These are phyloP conservation scores for Carnegiea gigantea DNA, from an alignment of 179 eudicot genomes.

Conservation along the genomic window DNA sequence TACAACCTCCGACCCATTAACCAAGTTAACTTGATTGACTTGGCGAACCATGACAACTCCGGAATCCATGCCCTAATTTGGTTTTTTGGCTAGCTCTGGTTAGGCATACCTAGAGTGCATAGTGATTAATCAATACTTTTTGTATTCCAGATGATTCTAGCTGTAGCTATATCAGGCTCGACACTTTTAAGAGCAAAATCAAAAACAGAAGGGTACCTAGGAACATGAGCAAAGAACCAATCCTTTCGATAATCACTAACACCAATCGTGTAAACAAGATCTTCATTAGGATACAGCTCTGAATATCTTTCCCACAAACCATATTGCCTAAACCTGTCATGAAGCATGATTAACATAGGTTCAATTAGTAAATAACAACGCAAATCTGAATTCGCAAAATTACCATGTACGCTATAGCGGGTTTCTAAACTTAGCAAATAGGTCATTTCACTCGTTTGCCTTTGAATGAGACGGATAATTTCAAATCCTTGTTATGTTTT, in stretches of 20 bases:
- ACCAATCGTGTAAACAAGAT: constrained; percentile 73
- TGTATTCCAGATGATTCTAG: no score
- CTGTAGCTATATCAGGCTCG: background rate
- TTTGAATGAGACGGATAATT: no score
- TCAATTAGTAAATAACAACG: background rate
- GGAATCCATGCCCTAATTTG: background rate
- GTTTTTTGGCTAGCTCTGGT: background rate
- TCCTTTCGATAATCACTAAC: constrained; percentile 69
- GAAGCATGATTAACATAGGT: background rate
- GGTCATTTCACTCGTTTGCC: no score
- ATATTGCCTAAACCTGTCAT: constrained; percentile 77
- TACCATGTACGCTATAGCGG: background rate
- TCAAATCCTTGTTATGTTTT: no score
- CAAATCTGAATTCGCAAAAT: background rate
- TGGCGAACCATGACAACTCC: background rate
- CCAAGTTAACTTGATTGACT: background rate
- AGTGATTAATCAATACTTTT: no score
- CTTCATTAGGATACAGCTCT: constrained; percentile 72
- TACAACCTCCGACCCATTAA: background rate
- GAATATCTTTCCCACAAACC: constrained; percentile 91
- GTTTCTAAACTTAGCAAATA: no score
- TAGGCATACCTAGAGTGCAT: no score
- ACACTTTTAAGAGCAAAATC: background rate
- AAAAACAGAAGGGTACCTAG: constrained; percentile 44
- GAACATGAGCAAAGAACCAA: constrained; percentile 96